phyloP scores from a whole-genome alignment of 306 rosid species.

The Cicer bijugum region DNA sequence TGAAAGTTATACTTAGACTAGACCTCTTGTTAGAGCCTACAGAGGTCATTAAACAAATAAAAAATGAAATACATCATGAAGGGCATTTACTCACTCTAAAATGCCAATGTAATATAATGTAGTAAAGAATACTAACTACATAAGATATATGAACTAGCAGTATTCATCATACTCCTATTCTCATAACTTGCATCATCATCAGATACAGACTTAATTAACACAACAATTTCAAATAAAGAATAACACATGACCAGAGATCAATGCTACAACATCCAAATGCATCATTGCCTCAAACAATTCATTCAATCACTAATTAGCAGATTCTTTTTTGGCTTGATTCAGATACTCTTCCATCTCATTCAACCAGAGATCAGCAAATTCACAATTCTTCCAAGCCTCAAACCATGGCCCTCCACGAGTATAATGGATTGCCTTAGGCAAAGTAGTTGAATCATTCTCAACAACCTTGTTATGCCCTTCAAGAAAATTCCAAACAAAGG shows the following conservation, averaged over 20 bases:
- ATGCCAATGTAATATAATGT: slow-evolving; percentile 37
- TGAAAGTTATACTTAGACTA: not conserved
- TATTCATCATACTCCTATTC: slow-evolving; percentile 40
- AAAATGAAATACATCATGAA: slow-evolving; percentile 39
- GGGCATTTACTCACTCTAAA: slow-evolving; percentile 43
- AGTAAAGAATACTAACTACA: slow-evolving; percentile 37
- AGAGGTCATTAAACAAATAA: slow-evolving; percentile 44
- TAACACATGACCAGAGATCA: slow-evolving; percentile 30
- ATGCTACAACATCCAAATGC: slow-evolving; percentile 10
- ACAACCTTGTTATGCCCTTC: slow-evolving; percentile 71
- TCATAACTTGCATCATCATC: slow-evolving; percentile 32
- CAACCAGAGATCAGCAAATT: slow-evolving; percentile 74
- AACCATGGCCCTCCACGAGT: slow-evolving; percentile 87
- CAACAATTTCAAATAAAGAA: slow-evolving; percentile 45
- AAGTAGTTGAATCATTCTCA: slow-evolving; percentile 55
- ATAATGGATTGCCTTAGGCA: slow-evolving; percentile 68
- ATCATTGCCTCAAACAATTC: not conserved
- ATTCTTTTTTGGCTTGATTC: slow-evolving; percentile 48
- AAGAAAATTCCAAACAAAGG: slow-evolving; percentile 77
- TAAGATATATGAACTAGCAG: slow-evolving; percentile 30
- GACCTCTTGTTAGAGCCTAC: slow-evolving; percentile 29
- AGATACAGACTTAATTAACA: slow-evolving; percentile 27
- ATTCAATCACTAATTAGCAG: slow-evolving; percentile 39
- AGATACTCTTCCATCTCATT: slow-evolving; percentile 61
- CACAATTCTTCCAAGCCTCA: slow-evolving; percentile 77